Base-by-base conservation (phyloP, 257 asterid species). In the Echites panduratus region DNA sequence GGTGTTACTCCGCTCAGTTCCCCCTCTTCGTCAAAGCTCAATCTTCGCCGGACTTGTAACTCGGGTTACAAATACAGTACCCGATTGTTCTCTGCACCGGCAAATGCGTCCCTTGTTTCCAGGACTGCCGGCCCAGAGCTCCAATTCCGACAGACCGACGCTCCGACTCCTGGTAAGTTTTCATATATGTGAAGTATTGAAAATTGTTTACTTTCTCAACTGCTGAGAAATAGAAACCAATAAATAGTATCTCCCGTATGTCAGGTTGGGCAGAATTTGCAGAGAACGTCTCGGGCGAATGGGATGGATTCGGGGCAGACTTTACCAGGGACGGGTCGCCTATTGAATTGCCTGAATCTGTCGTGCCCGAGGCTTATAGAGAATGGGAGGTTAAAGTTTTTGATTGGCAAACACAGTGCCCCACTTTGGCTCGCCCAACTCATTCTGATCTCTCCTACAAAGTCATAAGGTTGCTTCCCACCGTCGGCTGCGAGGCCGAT, bases 341-440 rank as follows among this genome's bases (percentile, higher is more conserved):
- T 0, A 70, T 84, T 43, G 92, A 94, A 44, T 75, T 94, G 38
- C 98, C 98, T 0, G 98, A 94, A 45, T 76, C 75, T 10, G 97
- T 91, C 66, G 96, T 91, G 5, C 98, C 97, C 2, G 96, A 86
- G 77, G 97, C 97, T 22, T 91, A 78, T 80, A 76, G 96, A 68
- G 97, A 91, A 73, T 93, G 98, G 97, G 97, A 91, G 75, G 97
- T 93, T 1, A 80, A 86, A 72, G 97, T 93, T 35, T 89, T 85
- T 65, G 96, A 91, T 70, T 93, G 98, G 98, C 98, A 93, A 76
- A 93, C 96, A 0, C 97, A 93, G 74, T 93, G 97, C 78, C 98
- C 98, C 27, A 93, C 96, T 70, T 89, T 93, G n/a, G 96, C 96
- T 68, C 81, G 66, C 24, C 76, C 70, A 20, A 41, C 62, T 54